Base-by-base conservation (phyloP, 768 basidiomycete species). In the Hebeloma cylindrosporum region DNA sequence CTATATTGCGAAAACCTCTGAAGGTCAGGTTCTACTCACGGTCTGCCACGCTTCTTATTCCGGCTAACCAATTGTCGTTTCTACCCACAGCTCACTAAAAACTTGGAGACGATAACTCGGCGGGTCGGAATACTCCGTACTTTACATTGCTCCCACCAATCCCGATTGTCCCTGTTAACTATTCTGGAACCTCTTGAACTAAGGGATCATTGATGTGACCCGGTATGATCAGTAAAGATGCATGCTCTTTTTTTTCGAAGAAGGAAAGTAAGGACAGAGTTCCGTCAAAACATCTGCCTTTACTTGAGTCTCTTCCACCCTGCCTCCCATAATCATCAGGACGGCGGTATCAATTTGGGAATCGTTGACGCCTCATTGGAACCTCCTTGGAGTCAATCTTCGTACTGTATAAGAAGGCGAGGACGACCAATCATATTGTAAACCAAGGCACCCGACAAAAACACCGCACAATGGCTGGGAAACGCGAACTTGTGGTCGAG, bases 1-100 rank as follows among this genome's bases (percentile, higher is more conserved):
- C 66, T 97, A 97, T 64, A 88, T 97, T 67, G 81, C 79, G 54
- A 92, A 93, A 75, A 93, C 92, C 31, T 89, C 90, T 47, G 90
- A 89, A 74, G 90, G 90, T 88, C 43, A 26, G 67, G 32, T 29
- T 36, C 30, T 45, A 47, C 40, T 52, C 50, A 42, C 30, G 42
- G n/a, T n/a, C 17, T 40, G n/a, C 20, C 37, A 46, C 35, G 22
- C 40, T 31, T 42, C 40, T 43, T 26, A 25, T 48, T 53, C 29
- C 38, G 40, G 48, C 53, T 59, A 34, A 57, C 50, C 50, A 13
- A 38, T 41, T 50, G 47, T 48, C 40, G 30, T 51, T 37, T 52
- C 60, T 45, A 51, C 45, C 52, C 35, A 38, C 48, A 82, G 80
- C 80, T 52, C 73, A 74, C 37, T 82, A 69, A 74, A 61, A 51